Conservation (phyloP, 2,329 filamentous ascomycete species). For the Leptographium lundbergii region DNA sequence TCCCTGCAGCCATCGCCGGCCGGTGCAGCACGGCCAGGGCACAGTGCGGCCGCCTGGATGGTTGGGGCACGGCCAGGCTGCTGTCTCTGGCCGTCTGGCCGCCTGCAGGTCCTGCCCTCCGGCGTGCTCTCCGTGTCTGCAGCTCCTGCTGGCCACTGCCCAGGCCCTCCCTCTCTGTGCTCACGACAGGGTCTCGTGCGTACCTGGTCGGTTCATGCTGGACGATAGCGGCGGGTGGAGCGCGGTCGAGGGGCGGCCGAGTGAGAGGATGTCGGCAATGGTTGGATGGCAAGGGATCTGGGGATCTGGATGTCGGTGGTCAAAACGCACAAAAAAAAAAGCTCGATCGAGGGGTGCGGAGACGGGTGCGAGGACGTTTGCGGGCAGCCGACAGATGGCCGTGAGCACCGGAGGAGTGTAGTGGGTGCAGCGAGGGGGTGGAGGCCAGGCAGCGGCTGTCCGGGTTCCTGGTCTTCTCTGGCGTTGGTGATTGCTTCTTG, state of each 20-base stretch:
- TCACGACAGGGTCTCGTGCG: constrained; percentile 9
- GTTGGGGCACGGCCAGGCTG: background rate
- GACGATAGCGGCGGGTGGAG: constrained; percentile 6
- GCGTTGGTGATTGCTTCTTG: background rate
- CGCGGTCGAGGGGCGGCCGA: background rate
- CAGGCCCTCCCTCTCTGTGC: background rate
- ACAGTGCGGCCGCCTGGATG: background rate
- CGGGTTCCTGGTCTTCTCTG: background rate
- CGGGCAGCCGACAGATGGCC: background rate
- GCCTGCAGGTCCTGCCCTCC: background rate
- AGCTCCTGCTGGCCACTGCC: background rate
- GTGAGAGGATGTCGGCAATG: background rate
- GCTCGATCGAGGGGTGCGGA: background rate
- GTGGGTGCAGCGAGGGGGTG: background rate
- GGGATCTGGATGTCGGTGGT: background rate
- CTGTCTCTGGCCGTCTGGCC: background rate
- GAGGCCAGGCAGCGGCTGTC: background rate
- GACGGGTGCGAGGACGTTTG: background rate
- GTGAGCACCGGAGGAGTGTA: background rate
- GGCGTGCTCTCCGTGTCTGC: background rate
- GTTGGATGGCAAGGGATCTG: background rate
- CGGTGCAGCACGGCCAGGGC: background rate
- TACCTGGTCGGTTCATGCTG: constrained; percentile 51
- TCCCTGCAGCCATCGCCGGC: background rate
- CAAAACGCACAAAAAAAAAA: background rate